These are phyloP conservation scores for Marsdenia floribunda DNA, from an alignment of 257 asterid genomes.

Conservation along the genomic window DNA sequence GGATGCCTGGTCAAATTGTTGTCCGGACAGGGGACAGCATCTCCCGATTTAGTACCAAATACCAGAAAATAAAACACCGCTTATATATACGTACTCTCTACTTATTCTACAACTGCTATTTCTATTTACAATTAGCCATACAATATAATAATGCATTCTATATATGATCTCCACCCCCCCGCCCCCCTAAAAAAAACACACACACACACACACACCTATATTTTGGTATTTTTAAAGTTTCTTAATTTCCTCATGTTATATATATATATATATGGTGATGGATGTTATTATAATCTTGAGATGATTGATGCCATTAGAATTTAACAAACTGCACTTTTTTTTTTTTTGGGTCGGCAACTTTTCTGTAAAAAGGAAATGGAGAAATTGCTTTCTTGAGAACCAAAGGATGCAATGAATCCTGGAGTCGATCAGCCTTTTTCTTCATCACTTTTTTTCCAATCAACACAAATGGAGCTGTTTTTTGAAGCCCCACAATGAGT, in stretches of 20 bases:
- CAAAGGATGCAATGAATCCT: neutral
- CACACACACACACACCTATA: too few species aligned
- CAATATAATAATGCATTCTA: too few species aligned
- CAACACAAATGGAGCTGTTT: neutral
- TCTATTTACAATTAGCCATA: too few species aligned
- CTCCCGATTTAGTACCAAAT: neutral
- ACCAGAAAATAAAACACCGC: neutral
- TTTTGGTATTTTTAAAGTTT: too few species aligned
- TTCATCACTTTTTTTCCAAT: neutral
- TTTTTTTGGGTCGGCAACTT: neutral
- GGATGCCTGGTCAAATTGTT: constrained; percentile 11
- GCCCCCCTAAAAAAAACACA: too few species aligned
- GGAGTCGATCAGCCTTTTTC: neutral
- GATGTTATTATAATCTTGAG: too few species aligned
- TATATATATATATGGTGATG: too few species aligned
- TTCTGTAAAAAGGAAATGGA: neutral
- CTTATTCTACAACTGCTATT: too few species aligned
- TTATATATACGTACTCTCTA: neutral
- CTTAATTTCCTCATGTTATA: too few species aligned
- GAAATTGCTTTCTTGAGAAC: neutral
- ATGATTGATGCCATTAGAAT: too few species aligned
- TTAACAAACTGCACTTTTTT: too few species aligned
- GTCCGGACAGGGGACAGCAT: constrained; percentile 6
- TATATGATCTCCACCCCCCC: too few species aligned
- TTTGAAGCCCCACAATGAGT: neutral